Evolutionary conservation across 495 filamentous ascomycete species (phyloP).

Genomic region (Coniosporium apollinis): DNA sequence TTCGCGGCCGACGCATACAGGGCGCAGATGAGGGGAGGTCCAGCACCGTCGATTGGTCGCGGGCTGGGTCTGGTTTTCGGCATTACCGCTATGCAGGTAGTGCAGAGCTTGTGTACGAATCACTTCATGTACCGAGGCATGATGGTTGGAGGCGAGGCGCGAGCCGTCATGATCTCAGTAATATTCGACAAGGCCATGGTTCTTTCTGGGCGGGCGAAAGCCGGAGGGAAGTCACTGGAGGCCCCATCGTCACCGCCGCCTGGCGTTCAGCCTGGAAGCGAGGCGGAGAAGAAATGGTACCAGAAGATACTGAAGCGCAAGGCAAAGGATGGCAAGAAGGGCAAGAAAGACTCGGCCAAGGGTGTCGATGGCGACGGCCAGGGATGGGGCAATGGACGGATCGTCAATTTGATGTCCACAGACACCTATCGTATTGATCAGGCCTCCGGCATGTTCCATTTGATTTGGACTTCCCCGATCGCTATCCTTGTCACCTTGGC

Average conservation of each 20-base stretch:
- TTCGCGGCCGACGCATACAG: slow-evolving; percentile 49
- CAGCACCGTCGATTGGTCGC: slow-evolving; percentile 18
- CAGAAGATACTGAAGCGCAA: slow-evolving; percentile 28
- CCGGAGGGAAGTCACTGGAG: slow-evolving; percentile 22
- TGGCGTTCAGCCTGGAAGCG: slow-evolving; percentile 21
- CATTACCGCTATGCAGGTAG: slow-evolving; percentile 23
- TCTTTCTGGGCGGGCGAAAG: slow-evolving; percentile 23
- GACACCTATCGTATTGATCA: slow-evolving; percentile 84
- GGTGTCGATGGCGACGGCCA: slow-evolving; percentile 46
- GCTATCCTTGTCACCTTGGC: slow-evolving; percentile 59
- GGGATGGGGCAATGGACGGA: slow-evolving; percentile 81
- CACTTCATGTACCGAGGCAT: slow-evolving; percentile 29
- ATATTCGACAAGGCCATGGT: slow-evolving; percentile 33
- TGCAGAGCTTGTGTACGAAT: slow-evolving; percentile 24
- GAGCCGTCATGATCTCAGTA: slow-evolving; percentile 25
- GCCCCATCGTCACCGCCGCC: slow-evolving; percentile 11
- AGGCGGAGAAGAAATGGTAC: slow-evolving; percentile 30
- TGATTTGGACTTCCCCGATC: slow-evolving; percentile 74
- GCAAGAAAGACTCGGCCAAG: slow-evolving; percentile 21
- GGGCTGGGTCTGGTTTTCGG: slow-evolving; percentile 26
- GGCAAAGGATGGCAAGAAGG: slow-evolving; percentile 23
- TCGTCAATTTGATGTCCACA: slow-evolving; percentile 83
- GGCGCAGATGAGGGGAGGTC: slow-evolving; percentile 14
- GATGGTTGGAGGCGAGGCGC: slow-evolving; percentile 25
- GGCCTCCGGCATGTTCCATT: slow-evolving; percentile 72